phyloP scores from a whole-genome alignment of 1,284 basidiomycete genomes.

The Pholiota adiposa region DNA sequence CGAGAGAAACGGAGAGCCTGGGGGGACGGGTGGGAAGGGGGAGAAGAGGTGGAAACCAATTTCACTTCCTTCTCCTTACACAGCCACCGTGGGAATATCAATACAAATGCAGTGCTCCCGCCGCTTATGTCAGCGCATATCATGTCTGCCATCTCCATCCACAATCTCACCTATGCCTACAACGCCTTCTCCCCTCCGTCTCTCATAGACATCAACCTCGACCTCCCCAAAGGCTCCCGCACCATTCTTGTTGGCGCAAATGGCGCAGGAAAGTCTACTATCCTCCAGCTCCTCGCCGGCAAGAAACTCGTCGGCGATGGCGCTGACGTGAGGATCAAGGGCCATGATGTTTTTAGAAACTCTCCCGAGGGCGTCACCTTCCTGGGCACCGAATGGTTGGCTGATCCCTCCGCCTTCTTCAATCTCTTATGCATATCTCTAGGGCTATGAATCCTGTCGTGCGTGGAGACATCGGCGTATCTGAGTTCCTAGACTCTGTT shows the following conservation, averaged over 20 bases:
- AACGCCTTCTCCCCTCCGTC: slow-evolving; percentile 45
- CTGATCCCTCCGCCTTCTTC: slow-evolving; percentile 7
- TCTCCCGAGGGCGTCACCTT: slow-evolving; percentile 82
- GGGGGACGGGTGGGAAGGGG: slow-evolving; percentile 19
- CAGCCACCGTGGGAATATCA: slow-evolving; percentile 24
- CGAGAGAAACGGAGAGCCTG: slow-evolving; percentile 22
- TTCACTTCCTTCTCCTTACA: slow-evolving; percentile 1
- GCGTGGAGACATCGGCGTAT: slow-evolving; percentile 87
- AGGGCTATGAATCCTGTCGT: slow-evolving; percentile 98
- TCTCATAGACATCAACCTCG: slow-evolving; percentile 68
- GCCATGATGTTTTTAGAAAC: slow-evolving; percentile 83
- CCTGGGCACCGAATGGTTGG: slow-evolving; percentile 88
- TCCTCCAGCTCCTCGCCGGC: slow-evolving; percentile 93
- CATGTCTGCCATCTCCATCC: slow-evolving; percentile 52
- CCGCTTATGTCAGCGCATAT: slow-evolving; percentile 6
- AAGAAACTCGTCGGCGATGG: slow-evolving; percentile 78
- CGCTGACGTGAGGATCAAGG: slow-evolving; percentile 76
- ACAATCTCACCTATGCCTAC: slow-evolving; percentile 70
- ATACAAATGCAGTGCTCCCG: background rate
- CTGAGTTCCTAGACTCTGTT: slow-evolving; percentile 91
- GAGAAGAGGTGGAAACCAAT: slow-evolving; percentile 18
- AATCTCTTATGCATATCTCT: slow-evolving; percentile 11
- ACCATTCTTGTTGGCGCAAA: slow-evolving; percentile 92
- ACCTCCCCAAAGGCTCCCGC: slow-evolving; percentile 74
- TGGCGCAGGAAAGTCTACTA: slow-evolving; percentile 95